phyloP scores from a whole-genome alignment of 352 stramenopile genomes.

The Saprolegnia parasitica region DNA sequence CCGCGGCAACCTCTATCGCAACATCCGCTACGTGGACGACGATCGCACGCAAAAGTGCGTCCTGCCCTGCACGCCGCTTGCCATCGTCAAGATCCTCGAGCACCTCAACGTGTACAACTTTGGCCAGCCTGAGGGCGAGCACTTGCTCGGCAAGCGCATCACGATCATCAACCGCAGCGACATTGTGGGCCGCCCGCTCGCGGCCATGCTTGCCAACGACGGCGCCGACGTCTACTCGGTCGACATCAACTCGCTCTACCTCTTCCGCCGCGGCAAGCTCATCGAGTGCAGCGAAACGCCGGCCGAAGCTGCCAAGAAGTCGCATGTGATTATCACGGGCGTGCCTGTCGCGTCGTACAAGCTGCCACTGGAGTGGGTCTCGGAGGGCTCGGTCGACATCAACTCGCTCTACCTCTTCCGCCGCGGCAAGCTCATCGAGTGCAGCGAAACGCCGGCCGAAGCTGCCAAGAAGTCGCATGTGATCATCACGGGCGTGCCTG shows the following conservation, averaged over 20 bases:
- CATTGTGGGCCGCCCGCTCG: slow-evolving; percentile 93
- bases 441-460: slow-evolving; percentile 64
- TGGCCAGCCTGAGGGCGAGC: slow-evolving; percentile 44
- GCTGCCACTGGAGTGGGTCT: slow-evolving; percentile 89
- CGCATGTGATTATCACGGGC: slow-evolving; percentile 92
- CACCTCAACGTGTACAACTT: slow-evolving; percentile 86
- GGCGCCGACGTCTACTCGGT: slow-evolving; percentile 94
- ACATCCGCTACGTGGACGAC: slow-evolving; percentile 94
- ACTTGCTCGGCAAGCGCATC: slow-evolving; percentile 82
- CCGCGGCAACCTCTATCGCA: slow-evolving; percentile 95
- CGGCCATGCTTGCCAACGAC: slow-evolving; percentile 94
- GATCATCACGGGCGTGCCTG: slow-evolving; percentile 93
- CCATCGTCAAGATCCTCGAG: slow-evolving; percentile 94
- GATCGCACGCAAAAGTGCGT: slow-evolving; percentile 91
- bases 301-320: slow-evolving; percentile 84
- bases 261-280: slow-evolving; percentile 90
- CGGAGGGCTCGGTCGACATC: slow-evolving; percentile 89
- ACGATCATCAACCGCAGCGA: slow-evolving; percentile 97
- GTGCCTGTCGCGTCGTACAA: slow-evolving; percentile 93
- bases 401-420: slow-evolving; percentile 96
- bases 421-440: slow-evolving; percentile 82
- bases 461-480: slow-evolving; percentile 88
- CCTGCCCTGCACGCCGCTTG: slow-evolving; percentile 94
- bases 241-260: slow-evolving; percentile 94
- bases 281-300: slow-evolving; percentile 61